Base-by-base conservation (phyloP, 2,329 filamentous ascomycete genomes). In the Nemania abortiva region DNA sequence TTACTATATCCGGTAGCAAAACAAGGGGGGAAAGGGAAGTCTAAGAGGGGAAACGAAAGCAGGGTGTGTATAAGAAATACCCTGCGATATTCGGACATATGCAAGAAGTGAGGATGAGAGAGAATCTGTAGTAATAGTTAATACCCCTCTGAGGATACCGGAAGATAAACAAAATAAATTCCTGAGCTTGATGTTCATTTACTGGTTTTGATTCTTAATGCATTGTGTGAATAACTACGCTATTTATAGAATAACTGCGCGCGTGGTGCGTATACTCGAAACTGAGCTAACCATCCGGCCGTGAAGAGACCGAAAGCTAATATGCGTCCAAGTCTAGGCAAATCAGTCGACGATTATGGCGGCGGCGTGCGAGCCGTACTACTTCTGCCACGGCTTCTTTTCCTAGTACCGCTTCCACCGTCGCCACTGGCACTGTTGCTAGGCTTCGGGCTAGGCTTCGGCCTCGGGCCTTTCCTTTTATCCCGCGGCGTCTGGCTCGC, bases 81-180 rank as follows among this genome's bases (percentile, higher is more conserved):
- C 54, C 49, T 45, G 22, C 29, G 53, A 47, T 34, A 34, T 58
- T 58, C 62, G 71, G 54, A 67, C 63, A 63, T 65, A 66, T 63
- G 69, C 56, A 66, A 65, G 54, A 60, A 69, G 70, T 72, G 67
- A 59, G 61, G 56, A 61, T 54, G 58, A 59, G 50, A 61, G 39
- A 11, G 31, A 15, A 57, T 65, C 59, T 77, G 74, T 76, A 76
- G 72, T 77, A 77, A 77, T 77, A 76, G 72, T 73, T 76, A 77
- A 76, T 75, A 76, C 74, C 74, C 74, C 59, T 24, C 52, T 34
- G 73, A 47, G 52, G 42, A 20, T 47, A 52, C 31, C 50, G 70
- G 70, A 66, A 71, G 42, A 64, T 15, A 71, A 71, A 68, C 31
- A 34, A 74, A 69, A 49, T 70, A 70, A 70, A 63, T 55, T 65